A percentile compares a stretch with the other conserved stretches of the same genome.
Evolutionary conservation across 1,284 basidiomycete species (phyloP).

Genomic region (Termitomyces sp.): DNA sequence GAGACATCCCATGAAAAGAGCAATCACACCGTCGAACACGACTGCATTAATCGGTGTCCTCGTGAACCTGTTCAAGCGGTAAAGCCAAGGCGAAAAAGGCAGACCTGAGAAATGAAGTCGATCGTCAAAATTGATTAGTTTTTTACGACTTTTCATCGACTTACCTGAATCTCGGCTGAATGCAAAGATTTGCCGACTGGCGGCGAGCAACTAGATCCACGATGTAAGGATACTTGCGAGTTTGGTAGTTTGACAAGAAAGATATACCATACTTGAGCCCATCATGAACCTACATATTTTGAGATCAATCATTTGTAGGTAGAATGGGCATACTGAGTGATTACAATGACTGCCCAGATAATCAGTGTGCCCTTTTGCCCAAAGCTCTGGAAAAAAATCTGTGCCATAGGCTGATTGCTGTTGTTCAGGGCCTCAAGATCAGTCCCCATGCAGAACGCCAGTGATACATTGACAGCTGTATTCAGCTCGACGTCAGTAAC

Average conservation of each 20-base stretch:
- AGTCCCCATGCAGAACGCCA: constrained; percentile 50
- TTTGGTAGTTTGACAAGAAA: neutral
- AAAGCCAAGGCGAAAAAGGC: constrained; percentile 66
- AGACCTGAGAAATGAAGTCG: constrained; percentile 28
- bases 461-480: constrained; percentile 52
- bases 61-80: constrained; percentile 62
- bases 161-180: constrained; percentile 31
- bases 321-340: constrained; percentile 49
- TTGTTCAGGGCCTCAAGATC: constrained; percentile 48
- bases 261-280: constrained; percentile 68
- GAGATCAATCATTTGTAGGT: constrained; percentile 5
- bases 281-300: constrained; percentile 57
- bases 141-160: neutral
- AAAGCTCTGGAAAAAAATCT: constrained; percentile 67
- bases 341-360: constrained; percentile 62
- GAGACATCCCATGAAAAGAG: constrained; percentile 53
- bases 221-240: constrained; percentile 11
- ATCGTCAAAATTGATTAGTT: neutral
- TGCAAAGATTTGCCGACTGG: constrained; percentile 34
- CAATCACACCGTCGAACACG: constrained; percentile 45
- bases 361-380: constrained; percentile 56
- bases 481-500: neutral
- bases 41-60: constrained; percentile 69
- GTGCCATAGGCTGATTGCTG: constrained; percentile 70
- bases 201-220: constrained; percentile 27